Conservation (phyloP, 2,329 filamentous ascomycete genomes). For the Zopfia rhizophila region DNA sequence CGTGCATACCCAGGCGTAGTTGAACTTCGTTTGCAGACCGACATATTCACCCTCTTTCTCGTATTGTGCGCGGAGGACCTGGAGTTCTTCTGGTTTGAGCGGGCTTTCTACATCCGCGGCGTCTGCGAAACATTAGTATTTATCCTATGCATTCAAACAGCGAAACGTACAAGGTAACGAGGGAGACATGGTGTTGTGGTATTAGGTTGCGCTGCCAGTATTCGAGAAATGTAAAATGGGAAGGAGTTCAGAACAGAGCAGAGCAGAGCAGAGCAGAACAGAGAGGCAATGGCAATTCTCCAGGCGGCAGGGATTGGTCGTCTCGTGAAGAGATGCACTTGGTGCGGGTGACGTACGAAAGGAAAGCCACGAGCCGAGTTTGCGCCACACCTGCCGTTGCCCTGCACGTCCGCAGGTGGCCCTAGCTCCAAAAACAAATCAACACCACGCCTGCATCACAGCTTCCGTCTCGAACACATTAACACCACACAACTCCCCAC, state of each 20-base stretch:
- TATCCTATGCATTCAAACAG: neutral
- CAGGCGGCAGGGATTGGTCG: conserved; percentile 25
- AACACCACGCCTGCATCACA: conserved; percentile 38
- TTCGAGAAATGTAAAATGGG: too few species aligned
- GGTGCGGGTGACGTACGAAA: conserved; percentile 45
- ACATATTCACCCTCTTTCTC: conserved; percentile 98
- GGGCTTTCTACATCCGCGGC: conserved; percentile 97
- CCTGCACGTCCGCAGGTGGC: conserved; percentile 35
- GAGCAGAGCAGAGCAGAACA: conserved; percentile 4
- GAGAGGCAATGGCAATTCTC: neutral
- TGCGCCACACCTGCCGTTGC: conserved; percentile 33
- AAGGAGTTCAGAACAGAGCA: too few species aligned
- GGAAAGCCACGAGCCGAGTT: conserved; percentile 8
- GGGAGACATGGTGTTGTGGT: conserved; percentile 41
- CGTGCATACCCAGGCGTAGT: conserved; percentile 90
- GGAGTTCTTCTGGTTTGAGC: conserved; percentile 89
- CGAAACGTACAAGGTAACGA: conserved; percentile 48
- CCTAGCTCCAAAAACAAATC: conserved; percentile 39
- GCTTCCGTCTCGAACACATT: conserved; percentile 13
- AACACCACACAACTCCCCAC: conserved; percentile 7
- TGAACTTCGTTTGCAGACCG: conserved; percentile 98
- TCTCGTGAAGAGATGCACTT: conserved; percentile 17
- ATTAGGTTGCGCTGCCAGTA: neutral
- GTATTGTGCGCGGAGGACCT: conserved; percentile 92
- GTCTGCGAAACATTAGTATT: conserved; percentile 67